A percentile compares a stretch with the other conserved stretches of the same genome.
Evolutionary conservation across 1,139 yeast genomes (phyloP).

Genomic region (Candida gigantensis): DNA sequence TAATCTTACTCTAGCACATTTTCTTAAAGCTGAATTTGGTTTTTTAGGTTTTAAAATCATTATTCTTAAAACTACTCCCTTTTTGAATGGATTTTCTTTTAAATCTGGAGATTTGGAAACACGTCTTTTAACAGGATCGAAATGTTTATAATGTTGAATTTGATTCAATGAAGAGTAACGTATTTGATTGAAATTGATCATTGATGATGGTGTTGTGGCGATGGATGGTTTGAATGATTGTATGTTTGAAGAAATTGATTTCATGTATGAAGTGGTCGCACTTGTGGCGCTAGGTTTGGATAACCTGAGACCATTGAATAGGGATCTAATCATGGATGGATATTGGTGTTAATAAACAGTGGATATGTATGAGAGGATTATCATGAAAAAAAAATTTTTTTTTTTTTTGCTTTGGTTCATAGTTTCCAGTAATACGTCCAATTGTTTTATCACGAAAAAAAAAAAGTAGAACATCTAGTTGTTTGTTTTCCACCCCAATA

Average conservation of each 20-base stretch:
- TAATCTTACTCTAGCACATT: constrained; percentile 92
- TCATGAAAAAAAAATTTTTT: constrained; percentile 2
- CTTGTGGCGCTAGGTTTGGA: constrained; percentile 4
- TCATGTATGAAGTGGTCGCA: constrained; percentile 15
- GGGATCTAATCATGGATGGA: constrained; percentile 15
- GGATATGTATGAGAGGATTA: too few species aligned
- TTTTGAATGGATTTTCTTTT: constrained; percentile 76
- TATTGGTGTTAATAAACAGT: too few species aligned
- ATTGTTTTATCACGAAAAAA: background rate
- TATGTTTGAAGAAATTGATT: constrained; percentile 15
- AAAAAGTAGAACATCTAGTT: constrained; percentile 2
- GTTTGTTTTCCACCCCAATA: too few species aligned
- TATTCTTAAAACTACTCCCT: constrained; percentile 93
- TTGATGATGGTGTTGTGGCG: background rate
- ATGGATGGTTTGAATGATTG: background rate
- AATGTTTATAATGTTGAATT: constrained; percentile 63
- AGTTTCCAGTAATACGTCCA: constrained; percentile 8
- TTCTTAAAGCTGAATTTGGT: constrained; percentile 97
- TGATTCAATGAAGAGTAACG: constrained; percentile 73
- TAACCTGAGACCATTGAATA: constrained; percentile 10
- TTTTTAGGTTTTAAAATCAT: constrained; percentile 96
- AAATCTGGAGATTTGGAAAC: constrained; percentile 75
- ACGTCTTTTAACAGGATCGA: constrained; percentile 50
- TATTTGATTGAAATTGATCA: constrained; percentile 26
- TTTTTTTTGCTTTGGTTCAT: background rate